Evolutionary conservation across 164 flowering plant genomes (phyloP).

Genomic region (Magnolia officinalis): DNA sequence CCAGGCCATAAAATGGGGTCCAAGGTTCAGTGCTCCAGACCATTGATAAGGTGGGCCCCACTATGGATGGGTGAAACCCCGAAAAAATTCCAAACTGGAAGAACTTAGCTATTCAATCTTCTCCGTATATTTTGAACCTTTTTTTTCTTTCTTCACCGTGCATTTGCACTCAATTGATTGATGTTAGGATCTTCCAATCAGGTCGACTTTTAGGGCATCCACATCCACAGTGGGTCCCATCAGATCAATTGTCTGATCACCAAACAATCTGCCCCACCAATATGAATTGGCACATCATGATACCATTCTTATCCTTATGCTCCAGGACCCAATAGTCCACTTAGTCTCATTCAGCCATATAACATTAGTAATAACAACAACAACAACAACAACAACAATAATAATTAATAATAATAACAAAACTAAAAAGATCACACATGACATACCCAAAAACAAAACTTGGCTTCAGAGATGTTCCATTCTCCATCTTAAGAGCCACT

Average conservation of each 20-base stretch:
- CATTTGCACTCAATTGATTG: neutral
- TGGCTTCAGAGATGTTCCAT: conserved; percentile 45
- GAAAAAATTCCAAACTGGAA: neutral
- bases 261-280: neutral
- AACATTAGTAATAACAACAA: neutral
- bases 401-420: neutral
- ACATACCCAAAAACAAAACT: conserved; percentile 61
- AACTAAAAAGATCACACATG: neutral
- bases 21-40: neutral
- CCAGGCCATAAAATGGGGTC: neutral
- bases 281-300: neutral
- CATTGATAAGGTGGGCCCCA: neutral
- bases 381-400: neutral
- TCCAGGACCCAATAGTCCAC: neutral
- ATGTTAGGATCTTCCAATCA: neutral
- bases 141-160: neutral
- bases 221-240: neutral
- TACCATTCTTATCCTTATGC: neutral
- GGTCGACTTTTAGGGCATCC: neutral
- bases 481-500: conserved; percentile 40
- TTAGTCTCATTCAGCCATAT: neutral
- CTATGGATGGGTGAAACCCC: neutral
- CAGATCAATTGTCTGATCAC: neutral
- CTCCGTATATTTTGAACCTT: neutral
- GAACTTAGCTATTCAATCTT: neutral